phyloP scores from a whole-genome alignment of 306 rosid species.

The Inga oerstediana region DNA sequence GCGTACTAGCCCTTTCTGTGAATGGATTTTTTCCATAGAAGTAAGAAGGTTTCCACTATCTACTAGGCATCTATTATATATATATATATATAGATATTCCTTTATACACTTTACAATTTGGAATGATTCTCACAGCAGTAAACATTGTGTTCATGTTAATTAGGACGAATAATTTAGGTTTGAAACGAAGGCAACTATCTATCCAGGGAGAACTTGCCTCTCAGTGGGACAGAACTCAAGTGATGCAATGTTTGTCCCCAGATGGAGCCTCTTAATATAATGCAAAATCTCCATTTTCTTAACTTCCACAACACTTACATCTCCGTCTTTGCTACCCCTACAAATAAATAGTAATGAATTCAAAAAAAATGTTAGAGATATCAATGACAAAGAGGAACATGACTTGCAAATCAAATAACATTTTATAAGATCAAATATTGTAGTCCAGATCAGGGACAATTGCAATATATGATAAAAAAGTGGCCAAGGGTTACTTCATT shows the following conservation, averaged over 20 bases:
- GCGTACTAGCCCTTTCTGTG: background rate
- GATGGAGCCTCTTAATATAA: constrained; percentile 84
- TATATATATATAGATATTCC: background rate
- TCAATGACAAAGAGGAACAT: background rate
- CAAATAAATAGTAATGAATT: constrained; percentile 31
- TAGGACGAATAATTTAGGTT: background rate
- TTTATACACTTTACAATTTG: background rate
- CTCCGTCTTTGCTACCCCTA: constrained; percentile 97
- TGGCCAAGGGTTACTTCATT: background rate
- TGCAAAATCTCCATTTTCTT: constrained; percentile 91
- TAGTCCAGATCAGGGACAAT: background rate
- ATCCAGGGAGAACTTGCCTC: constrained; percentile 52
- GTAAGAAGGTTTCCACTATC: background rate
- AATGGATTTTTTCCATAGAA: background rate
- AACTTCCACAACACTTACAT: constrained; percentile 79
- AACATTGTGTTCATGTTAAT: constrained; percentile 9
- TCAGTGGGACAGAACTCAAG: constrained; percentile 88
- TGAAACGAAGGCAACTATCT: constrained; percentile 1
- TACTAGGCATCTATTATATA: background rate
- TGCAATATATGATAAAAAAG: background rate
- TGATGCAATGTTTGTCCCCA: constrained; percentile 74
- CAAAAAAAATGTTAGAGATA: constrained; percentile 12
- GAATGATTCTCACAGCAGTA: constrained; percentile 1
- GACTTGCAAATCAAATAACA: constrained; percentile 6
- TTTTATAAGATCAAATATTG: constrained; percentile 17